Evolutionary conservation across 2,329 filamentous ascomycete genomes (phyloP), one percentile per base, ranked within the genome.

Genomic region (Apiospora sp.): DNA sequence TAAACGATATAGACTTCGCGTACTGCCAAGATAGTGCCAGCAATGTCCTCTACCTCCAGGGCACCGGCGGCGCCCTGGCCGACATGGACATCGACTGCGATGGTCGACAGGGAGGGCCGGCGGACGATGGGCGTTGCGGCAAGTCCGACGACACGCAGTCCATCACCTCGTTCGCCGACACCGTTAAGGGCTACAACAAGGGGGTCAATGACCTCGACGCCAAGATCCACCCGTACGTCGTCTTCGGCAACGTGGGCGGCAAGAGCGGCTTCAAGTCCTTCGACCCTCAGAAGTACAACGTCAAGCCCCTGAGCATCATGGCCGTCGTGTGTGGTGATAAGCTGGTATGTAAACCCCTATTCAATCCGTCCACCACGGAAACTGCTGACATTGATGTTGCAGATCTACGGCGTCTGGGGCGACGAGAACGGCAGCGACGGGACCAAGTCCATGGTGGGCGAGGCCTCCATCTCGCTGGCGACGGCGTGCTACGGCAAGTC

Each of bases 351-450:
- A 34, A 16, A 34, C 13, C n/a, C 3, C 51, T 6, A 5, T 16
- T 30, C 24, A 7, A 3, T 27, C 14, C 8, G 8, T 41, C 37
- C 10, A 8, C 10, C 1, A 41, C 7, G 14, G 4, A 14, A 7
- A 22, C 22, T 6, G 6, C 16, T 48, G 19, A 48, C 46, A 22
- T 48, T 22, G 19, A 3, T 24, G n/a, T 2, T 24, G n/a, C n/a
- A 87, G 85, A 82, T 86, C 74, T 91, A 91, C 76, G 89, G 88
- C 14, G 81, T 91, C 69, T 92, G 88, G 89, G 90, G 89, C 27
- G 89, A 92, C 74, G 87, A 86, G 46, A 91, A 92, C 74, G 90
- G 89, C 61, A 87, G 85, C 68, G 85, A 87, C 69, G 84, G 85
- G 2, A 73, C 78, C 8, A 77, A 83, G 70, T 81, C 87, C 34